phyloP scores from a whole-genome alignment of 2,329 filamentous ascomycete species.

The Raffaelea ambrosiae region DNA sequence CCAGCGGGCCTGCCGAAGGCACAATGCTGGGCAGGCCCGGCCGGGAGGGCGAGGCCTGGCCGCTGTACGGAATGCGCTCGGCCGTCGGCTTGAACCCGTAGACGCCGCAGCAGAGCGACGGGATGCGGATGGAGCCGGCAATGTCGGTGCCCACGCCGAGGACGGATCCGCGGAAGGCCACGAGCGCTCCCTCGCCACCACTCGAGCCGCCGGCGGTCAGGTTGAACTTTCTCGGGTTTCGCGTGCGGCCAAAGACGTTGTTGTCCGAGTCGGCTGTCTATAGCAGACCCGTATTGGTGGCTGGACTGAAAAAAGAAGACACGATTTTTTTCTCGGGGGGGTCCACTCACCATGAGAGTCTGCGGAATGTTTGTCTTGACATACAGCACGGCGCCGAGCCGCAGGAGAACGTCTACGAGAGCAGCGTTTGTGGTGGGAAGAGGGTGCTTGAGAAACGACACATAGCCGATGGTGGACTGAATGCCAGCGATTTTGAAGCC shows the following conservation, averaged over 20 bases:
- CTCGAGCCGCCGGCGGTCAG: conserved; percentile 26
- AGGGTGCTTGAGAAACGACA: conserved; percentile 13
- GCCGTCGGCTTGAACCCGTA: conserved; percentile 19
- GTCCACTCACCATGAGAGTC: conserved; percentile 13
- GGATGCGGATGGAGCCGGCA: conserved; percentile 15
- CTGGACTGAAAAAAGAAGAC: not conserved
- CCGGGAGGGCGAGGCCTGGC: conserved; percentile 3
- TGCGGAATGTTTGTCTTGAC: conserved; percentile 17
- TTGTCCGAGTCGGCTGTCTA: conserved; percentile 21
- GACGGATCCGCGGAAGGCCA: conserved; percentile 23
- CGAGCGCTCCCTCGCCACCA: conserved; percentile 27
- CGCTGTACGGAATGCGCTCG: conserved; percentile 3
- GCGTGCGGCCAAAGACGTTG: conserved; percentile 24
- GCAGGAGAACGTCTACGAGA: conserved; percentile 10
- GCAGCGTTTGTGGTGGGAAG: conserved; percentile 15
- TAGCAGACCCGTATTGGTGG: not conserved
- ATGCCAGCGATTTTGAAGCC: conserved; percentile 1
- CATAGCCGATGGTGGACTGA: conserved; percentile 1
- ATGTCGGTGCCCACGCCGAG: conserved; percentile 28
- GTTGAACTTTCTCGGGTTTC: conserved; percentile 24
- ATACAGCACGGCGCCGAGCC: conserved; percentile 16
- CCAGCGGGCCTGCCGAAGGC: conserved; percentile 2
- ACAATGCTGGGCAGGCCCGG: conserved; percentile 1
- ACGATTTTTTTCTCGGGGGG: not conserved
- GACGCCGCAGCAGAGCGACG: conserved; percentile 21